phyloP scores from a whole-genome alignment of 192 early-diverging fungal genomes.

The Umbelopsis ramanniana region DNA sequence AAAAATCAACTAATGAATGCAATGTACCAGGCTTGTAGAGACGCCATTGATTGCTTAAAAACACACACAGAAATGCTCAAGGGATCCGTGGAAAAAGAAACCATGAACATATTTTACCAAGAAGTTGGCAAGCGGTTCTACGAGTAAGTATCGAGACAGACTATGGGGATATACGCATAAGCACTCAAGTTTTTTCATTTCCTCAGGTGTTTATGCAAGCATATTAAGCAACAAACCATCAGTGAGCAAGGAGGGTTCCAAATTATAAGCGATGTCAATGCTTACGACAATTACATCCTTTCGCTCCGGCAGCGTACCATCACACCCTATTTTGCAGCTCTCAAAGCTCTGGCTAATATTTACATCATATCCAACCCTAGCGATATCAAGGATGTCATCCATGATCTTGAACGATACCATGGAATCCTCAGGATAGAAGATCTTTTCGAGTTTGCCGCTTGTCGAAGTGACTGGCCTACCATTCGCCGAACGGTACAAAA shows the following conservation, averaged over 20 bases:
- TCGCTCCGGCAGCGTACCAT: conserved; percentile 65
- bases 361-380: conserved; percentile 74
- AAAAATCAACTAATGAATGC: not conserved
- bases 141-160: conserved; percentile 58
- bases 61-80: conserved; percentile 74
- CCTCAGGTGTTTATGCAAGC: conserved; percentile 77
- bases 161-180: not conserved
- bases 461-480: conserved; percentile 77
- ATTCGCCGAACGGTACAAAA: conserved; percentile 78
- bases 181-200: not conserved
- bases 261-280: conserved; percentile 72
- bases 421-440: conserved; percentile 78
- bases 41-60: conserved; percentile 78
- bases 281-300: conserved; percentile 75
- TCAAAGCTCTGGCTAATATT: conserved; percentile 84
- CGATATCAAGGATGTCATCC: conserved; percentile 77
- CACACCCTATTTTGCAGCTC: conserved; percentile 72
- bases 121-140: conserved; percentile 90
- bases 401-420: conserved; percentile 76
- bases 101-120: conserved; percentile 88
- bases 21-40: conserved; percentile 67
- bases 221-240: conserved; percentile 81
- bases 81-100: conserved; percentile 81
- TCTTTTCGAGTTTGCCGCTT: conserved; percentile 80
- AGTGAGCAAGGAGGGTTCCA: conserved; percentile 87